Base-by-base conservation (phyloP, 2,329 filamentous ascomycete genomes). In the Penicillium sp. region DNA sequence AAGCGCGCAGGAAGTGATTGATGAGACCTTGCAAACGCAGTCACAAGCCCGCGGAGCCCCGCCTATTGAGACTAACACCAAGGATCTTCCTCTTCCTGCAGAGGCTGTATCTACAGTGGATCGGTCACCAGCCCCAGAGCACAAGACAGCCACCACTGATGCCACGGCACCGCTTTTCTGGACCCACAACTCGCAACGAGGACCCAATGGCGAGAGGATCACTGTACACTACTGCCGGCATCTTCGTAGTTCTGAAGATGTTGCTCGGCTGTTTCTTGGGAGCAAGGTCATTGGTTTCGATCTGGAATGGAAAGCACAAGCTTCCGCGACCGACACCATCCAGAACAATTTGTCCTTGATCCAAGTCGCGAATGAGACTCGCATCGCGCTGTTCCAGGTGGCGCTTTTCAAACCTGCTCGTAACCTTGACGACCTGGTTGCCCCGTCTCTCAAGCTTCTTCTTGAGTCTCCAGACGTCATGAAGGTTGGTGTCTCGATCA, bases 211-310 rank as follows among this genome's bases (percentile, higher is more conserved):
- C 11, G 59, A 76, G 27, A 74, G 71, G 34, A 77, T 86, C 30
- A 75, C 73, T 39, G 77, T 93, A 1, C 79, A 90, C 56, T 95
- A 95, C 61, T 94, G 87, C 68, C 79, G 69, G 32, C 82, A 71
- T 39, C 75, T 73, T 30, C 68, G 77, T 23, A 77, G 76, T 2
- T 82, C 84, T 12, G 86, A 95, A 59, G 64, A 69, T 4, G 74
- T 84, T 6, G 68, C 76, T 12, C 62, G 75, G 40, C 72, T 82
- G 40, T 95, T 95, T 50, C 56, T 80, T 26, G 50, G 74, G 16
- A 79, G 92, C 54, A 70, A 77, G 26, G 64, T 93, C 2, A 60
- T 95, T n/a, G 89, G 89, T 0, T 87, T 95, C 44, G 89, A 95
- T 55, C 73, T 95, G 45, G 90, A 95, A 66, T 95, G 90, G 89